Conservation (phyloP, 164 flowering plant species). For the Tetrastigma voinierianum region DNA sequence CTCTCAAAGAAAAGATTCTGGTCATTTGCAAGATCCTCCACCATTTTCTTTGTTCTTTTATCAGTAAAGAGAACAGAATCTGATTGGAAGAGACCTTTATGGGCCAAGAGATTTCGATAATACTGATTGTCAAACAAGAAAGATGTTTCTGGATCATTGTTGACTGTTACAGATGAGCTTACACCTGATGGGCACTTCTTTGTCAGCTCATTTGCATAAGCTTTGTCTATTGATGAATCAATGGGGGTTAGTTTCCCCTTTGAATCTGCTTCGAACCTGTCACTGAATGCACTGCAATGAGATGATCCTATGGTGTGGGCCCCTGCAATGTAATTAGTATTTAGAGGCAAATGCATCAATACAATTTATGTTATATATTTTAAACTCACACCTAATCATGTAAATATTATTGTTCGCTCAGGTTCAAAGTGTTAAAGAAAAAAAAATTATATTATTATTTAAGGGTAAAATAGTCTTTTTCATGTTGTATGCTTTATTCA, state of each 20-base stretch:
- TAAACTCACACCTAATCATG: no score
- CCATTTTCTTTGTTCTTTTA: constrained; percentile 42
- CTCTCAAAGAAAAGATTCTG: constrained; percentile 49
- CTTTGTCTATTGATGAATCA: constrained; percentile 52
- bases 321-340: constrained; percentile 36
- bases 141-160: constrained; percentile 62
- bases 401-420: no score
- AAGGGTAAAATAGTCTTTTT: no score
- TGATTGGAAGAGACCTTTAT: constrained; percentile 68
- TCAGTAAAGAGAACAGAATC: constrained; percentile 61
- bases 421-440: no score
- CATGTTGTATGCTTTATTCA: no score
- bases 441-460: no score
- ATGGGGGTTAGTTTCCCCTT: constrained; percentile 47
- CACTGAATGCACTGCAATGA: constrained; percentile 74
- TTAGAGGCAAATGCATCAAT: background rate
- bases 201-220: constrained; percentile 49
- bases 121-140: constrained; percentile 64
- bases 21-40: constrained; percentile 43
- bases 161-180: constrained; percentile 35
- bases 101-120: constrained; percentile 46
- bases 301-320: constrained; percentile 81
- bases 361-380: background rate
- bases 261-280: constrained; percentile 46
- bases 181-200: constrained; percentile 51